A percentile compares a stretch with the other conserved stretches of the same genome.
Evolutionary conservation across 257 asterid species (phyloP).

Genomic region (Phtheirospermum japonicum): DNA sequence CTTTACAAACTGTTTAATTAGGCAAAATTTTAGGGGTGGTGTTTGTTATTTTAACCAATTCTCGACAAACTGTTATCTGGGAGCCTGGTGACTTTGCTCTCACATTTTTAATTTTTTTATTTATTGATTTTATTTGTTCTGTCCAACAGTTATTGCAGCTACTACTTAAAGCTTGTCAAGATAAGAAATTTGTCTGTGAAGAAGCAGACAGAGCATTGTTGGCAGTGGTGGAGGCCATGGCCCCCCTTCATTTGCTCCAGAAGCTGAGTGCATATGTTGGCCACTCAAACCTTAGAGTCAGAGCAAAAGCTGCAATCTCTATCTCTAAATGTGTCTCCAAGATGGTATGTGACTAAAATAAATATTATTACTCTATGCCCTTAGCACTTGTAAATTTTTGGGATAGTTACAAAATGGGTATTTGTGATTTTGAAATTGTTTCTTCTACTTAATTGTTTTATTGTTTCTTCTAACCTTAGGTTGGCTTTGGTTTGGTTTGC

Average conservation of each 20-base stretch:
- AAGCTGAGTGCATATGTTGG: conserved; percentile 52
- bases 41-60: not conserved
- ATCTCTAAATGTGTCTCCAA: conserved; percentile 64
- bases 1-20: no score
- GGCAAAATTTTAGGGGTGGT: not conserved
- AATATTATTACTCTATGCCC: conserved; percentile 36
- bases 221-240: conserved; percentile 60
- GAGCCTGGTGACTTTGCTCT: no score
- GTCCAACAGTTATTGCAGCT: conserved; percentile 72
- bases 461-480: no score
- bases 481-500: not conserved
- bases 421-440: no score
- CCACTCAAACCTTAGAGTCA: conserved; percentile 69
- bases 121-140: no score
- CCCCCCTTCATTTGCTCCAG: conserved; percentile 70
- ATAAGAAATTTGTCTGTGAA: conserved; percentile 94
- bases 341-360: no score
- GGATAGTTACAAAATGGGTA: no score
- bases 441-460: conserved; percentile 31
- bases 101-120: no score
- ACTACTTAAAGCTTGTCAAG: conserved; percentile 85
- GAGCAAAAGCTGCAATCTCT: conserved; percentile 83
- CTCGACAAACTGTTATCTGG: no score
- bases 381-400: no score
- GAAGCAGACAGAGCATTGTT: conserved; percentile 75